Conservation (phyloP, 202 grass and related monocot species). For the Zizania palustris region DNA sequence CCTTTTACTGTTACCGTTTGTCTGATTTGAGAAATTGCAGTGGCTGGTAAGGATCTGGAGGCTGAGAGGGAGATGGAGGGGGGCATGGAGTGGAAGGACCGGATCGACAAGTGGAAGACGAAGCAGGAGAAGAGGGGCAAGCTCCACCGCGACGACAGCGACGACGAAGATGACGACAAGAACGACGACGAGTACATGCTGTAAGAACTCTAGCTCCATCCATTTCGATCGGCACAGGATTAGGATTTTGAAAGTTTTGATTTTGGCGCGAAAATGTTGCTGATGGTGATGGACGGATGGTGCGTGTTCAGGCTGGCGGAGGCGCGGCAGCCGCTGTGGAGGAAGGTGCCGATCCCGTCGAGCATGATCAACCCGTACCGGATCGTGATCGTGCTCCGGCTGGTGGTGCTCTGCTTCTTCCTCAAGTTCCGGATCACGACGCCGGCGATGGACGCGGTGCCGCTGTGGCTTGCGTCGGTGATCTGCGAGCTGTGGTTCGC, state of each 20-base stretch:
- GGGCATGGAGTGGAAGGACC: conserved; percentile 92
- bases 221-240: too few species aligned
- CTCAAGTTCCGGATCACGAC: conserved; percentile 83
- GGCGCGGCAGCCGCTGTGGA: conserved; percentile 84
- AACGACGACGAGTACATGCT: conserved; percentile 84
- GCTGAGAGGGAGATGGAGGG: conserved; percentile 85
- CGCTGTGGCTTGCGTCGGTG: conserved; percentile 83
- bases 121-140: conserved; percentile 79
- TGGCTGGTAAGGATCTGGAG: conserved; percentile 87
- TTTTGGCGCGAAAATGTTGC: conserved; percentile 10
- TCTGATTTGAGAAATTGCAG: conserved; percentile 37
- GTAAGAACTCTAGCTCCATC: conserved; percentile 38
- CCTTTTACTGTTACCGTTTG: too few species aligned
- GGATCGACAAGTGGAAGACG: conserved; percentile 94
- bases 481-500: conserved; percentile 98
- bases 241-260: neutral
- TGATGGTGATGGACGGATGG: too few species aligned
- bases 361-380: conserved; percentile 93
- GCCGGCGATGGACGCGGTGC: conserved; percentile 69
- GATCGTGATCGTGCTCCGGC: conserved; percentile 83
- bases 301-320: conserved; percentile 57
- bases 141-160: conserved; percentile 63
- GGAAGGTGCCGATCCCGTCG: conserved; percentile 86
- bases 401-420: conserved; percentile 93
- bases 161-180: conserved; percentile 56